Evolutionary conservation across 2,329 filamentous ascomycete genomes (phyloP).

Genomic region (Botrytis deweyae): DNA sequence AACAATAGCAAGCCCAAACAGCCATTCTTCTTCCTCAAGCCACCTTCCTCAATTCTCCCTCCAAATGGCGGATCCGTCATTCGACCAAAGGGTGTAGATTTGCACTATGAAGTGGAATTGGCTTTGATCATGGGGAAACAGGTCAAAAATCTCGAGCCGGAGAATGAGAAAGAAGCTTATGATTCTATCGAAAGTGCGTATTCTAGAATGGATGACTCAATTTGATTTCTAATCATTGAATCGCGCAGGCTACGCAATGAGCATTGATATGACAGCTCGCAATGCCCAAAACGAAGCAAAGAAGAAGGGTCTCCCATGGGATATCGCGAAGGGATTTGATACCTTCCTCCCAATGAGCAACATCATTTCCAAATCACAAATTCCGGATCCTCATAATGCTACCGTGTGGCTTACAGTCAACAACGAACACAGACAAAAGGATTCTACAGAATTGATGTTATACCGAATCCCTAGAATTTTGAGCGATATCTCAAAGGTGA

Average conservation of each 20-base stretch:
- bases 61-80: slow-evolving; percentile 78
- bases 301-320: slow-evolving; percentile 94
- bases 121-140: slow-evolving; percentile 84
- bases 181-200: slow-evolving; percentile 74
- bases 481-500: slow-evolving; percentile 89
- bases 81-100: slow-evolving; percentile 75
- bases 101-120: slow-evolving; percentile 96
- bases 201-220: not conserved
- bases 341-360: slow-evolving; percentile 89
- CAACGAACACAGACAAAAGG: slow-evolving; percentile 71
- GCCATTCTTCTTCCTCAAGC: slow-evolving; percentile 99
- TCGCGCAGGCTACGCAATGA: slow-evolving; percentile 72
- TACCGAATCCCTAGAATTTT: slow-evolving; percentile 85
- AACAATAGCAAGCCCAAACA: slow-evolving; percentile 86
- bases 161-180: slow-evolving; percentile 73
- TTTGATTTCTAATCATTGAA: slow-evolving; percentile 23
- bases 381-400: slow-evolving; percentile 84
- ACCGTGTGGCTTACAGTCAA: slow-evolving; percentile 87
- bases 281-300: slow-evolving; percentile 97
- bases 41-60: slow-evolving; percentile 78
- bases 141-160: slow-evolving; percentile 70
- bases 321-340: slow-evolving; percentile 95
- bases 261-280: slow-evolving; percentile 96
- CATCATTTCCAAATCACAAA: slow-evolving; percentile 74
- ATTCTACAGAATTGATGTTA: slow-evolving; percentile 92